Evolutionary conservation across 148 eudicot species (phyloP).

Genomic region (Chenopodium formosanum): DNA sequence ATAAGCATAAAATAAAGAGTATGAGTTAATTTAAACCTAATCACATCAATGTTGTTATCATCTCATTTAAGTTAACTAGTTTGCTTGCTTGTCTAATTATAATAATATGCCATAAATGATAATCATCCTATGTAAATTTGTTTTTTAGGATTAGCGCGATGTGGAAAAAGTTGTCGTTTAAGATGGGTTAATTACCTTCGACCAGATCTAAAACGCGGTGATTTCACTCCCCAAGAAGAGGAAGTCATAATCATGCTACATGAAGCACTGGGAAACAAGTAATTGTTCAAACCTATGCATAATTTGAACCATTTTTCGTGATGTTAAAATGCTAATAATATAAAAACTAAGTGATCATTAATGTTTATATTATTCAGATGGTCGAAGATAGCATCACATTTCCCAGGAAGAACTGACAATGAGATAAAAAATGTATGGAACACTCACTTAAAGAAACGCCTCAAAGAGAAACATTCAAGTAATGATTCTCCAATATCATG

Average conservation of each 20-base stretch:
- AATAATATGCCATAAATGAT: background rate
- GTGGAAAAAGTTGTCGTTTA: slow-evolving; percentile 58
- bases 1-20: background rate
- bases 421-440: slow-evolving; percentile 57
- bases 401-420: slow-evolving; percentile 56
- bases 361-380: slow-evolving; percentile 28
- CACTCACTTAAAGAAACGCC: slow-evolving; percentile 52
- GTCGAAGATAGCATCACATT: slow-evolving; percentile 49
- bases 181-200: slow-evolving; percentile 63
- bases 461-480: slow-evolving; percentile 16
- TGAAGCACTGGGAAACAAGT: slow-evolving; percentile 51
- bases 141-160: slow-evolving; percentile 43
- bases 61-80: no score
- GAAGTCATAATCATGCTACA: slow-evolving; percentile 47
- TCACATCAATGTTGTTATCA: slow-evolving; percentile 7
- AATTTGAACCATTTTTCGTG: background rate
- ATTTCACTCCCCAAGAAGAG: slow-evolving; percentile 46
- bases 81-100: background rate
- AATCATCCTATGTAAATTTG: background rate
- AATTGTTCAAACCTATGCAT: background rate
- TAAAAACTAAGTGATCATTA: background rate
- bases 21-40: background rate
- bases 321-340: no score
- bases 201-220: slow-evolving; percentile 51
- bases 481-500: slow-evolving; percentile 1